Percentiles rank a stretch among this genome's conserved stretches.
phyloP scores from a whole-genome alignment of 2,329 filamentous ascomycete genomes.

The Juglanconis oblonga region DNA sequence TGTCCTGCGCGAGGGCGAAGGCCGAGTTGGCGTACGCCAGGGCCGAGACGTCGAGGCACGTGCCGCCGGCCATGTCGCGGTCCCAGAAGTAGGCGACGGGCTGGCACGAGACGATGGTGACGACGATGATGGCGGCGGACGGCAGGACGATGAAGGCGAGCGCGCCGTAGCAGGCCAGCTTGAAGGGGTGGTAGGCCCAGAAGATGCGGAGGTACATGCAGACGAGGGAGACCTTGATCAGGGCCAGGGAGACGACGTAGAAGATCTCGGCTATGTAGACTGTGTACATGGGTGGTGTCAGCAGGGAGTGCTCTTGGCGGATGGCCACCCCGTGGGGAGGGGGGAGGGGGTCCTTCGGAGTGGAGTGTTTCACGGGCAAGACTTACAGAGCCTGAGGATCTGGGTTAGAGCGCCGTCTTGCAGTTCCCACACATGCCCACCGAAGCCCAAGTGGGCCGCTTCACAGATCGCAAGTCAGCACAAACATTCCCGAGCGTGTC shows the following conservation, averaged over 20 bases:
- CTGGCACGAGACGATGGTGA: constrained; percentile 19
- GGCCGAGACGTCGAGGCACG: constrained; percentile 12
- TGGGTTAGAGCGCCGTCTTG: constrained; percentile 7
- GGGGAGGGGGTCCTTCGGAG: not conserved
- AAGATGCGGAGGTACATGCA: constrained; percentile 18
- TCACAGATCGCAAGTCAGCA: not conserved
- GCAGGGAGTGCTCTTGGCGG: not conserved
- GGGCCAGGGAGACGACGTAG: constrained; percentile 15
- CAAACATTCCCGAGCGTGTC: not conserved
- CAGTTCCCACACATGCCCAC: constrained; percentile 17
- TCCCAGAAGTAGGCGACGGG: constrained; percentile 18
- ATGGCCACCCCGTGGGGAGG: not conserved
- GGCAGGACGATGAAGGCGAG: constrained; percentile 14
- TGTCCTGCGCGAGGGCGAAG: constrained; percentile 13
- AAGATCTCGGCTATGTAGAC: constrained; percentile 18
- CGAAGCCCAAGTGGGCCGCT: constrained; percentile 16
- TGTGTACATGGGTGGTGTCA: not conserved
- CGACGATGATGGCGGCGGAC: constrained; percentile 5
- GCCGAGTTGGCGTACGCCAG: constrained; percentile 17
- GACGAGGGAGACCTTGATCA: constrained; percentile 16
- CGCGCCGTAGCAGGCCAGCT: constrained; percentile 8
- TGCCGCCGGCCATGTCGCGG: constrained; percentile 4
- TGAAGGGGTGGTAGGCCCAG: constrained; percentile 11
- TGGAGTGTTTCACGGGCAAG: not conserved
- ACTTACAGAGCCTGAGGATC: constrained; percentile 10